Conservation (phyloP, 176 grass and related monocot species). For the Lolium rigidum region DNA sequence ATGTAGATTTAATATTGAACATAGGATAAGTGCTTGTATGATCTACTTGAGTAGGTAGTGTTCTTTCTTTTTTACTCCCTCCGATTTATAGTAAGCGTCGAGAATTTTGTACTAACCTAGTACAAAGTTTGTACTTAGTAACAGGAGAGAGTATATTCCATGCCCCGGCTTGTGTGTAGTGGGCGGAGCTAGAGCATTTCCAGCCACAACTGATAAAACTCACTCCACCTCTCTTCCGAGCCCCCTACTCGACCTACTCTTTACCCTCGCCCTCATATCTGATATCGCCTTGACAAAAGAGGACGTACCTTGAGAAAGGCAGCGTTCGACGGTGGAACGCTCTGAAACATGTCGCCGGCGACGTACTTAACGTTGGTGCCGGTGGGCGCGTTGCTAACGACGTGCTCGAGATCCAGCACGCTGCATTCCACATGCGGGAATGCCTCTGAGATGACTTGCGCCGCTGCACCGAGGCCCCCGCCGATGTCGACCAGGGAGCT, state of each 20-base stretch:
- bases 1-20: background rate
- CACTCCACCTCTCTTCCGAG: no score
- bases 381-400: constrained; percentile 25
- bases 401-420: constrained; percentile 55
- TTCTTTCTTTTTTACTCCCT: no score
- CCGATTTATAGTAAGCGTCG: no score
- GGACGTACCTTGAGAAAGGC: constrained; percentile 53
- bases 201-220: no score
- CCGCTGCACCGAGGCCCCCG: constrained; percentile 27
- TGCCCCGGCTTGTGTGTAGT: no score
- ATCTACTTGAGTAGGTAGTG: no score
- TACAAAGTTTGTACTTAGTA: no score
- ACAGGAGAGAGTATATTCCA: no score
- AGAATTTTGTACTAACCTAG: no score
- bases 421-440: constrained; percentile 53
- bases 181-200: no score
- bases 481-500: constrained; percentile 56
- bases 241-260: no score
- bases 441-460: constrained; percentile 34
- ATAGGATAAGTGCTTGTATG: background rate
- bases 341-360: constrained; percentile 57
- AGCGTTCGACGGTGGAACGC: constrained; percentile 49
- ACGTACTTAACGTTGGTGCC: constrained; percentile 40
- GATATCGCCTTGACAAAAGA: background rate
- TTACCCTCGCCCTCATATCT: no score